A percentile compares a stretch with the other conserved stretches of the same genome.
phyloP scores from a whole-genome alignment of 805 yeast genomes.

The baker's yeast (Saccharomyces cerevisiae) region DNA sequence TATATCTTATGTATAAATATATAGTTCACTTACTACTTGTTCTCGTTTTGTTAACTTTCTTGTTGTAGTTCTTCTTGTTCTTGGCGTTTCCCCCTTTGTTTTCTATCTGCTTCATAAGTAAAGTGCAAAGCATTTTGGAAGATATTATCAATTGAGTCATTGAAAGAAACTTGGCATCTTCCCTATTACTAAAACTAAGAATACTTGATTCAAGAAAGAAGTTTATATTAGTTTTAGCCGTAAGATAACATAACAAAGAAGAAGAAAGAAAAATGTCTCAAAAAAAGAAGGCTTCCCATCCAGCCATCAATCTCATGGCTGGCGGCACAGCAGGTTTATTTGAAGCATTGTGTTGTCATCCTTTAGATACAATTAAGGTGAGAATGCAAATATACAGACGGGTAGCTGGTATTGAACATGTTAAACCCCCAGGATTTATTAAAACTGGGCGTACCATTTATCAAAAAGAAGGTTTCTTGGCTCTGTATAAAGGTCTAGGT shows the following conservation, averaged over 20 bases:
- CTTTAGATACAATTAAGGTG: conserved; percentile 94
- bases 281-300: conserved; percentile 32
- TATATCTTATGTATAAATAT: not conserved
- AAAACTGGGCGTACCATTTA: conserved; percentile 74
- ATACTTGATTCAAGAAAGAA: not conserved
- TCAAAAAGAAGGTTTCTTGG: conserved; percentile 70
- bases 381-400: conserved; percentile 88
- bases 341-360: conserved; percentile 97
- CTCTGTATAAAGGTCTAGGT: conserved; percentile 90
- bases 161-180: not conserved
- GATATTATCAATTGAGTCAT: not conserved
- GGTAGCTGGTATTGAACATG: conserved; percentile 38
- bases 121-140: not conserved
- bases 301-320: conserved; percentile 66
- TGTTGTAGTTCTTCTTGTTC: not conserved
- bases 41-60: not conserved
- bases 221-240: not conserved
- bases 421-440: conserved; percentile 77
- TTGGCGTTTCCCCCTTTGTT: not conserved
- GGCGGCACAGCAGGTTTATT: conserved; percentile 97
- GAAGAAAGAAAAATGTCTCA: conserved; percentile 13
- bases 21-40: not conserved
- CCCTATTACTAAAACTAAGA: not conserved
- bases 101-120: not conserved
- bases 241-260: not conserved